Conservation (phyloP, 2,329 filamentous ascomycete species). For the Exophiala spinifera region DNA sequence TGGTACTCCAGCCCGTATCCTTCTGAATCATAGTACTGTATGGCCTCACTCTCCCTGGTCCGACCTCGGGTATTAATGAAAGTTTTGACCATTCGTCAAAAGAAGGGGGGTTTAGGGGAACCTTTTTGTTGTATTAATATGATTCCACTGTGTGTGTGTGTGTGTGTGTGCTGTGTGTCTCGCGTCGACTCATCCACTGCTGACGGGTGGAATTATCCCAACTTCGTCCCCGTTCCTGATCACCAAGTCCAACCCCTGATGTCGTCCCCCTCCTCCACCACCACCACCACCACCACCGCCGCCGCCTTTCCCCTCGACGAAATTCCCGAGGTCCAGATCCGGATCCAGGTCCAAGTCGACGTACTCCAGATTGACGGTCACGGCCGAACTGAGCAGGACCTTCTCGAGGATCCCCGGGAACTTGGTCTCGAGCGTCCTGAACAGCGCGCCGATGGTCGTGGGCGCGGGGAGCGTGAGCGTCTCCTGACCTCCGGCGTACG, state of each 20-base stretch:
- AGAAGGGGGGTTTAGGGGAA: too few species aligned
- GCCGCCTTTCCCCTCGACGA: too few species aligned
- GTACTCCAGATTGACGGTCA: constrained; percentile 45
- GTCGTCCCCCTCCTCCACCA: too few species aligned
- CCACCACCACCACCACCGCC: too few species aligned
- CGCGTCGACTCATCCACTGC: constrained; percentile 45
- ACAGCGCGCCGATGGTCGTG: constrained; percentile 38
- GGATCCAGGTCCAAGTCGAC: constrained; percentile 35
- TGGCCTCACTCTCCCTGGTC: too few species aligned
- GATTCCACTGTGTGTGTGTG: too few species aligned
- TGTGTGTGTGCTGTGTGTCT: too few species aligned
- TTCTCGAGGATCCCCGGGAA: constrained; percentile 43
- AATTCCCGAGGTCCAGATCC: not conserved
- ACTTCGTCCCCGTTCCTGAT: constrained; percentile 43
- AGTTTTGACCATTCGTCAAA: too few species aligned
- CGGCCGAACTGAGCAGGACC: constrained; percentile 39
- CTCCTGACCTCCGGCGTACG: constrained; percentile 40
- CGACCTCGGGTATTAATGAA: too few species aligned
- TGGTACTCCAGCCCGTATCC: too few species aligned
- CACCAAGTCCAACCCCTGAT: constrained; percentile 24
- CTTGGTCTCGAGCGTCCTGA: constrained; percentile 37
- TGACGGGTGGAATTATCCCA: constrained; percentile 48
- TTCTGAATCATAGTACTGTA: too few species aligned
- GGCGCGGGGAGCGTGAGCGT: constrained; percentile 41
- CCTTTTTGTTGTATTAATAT: too few species aligned